Base-by-base conservation (phyloP, 2,329 filamentous ascomycete genomes). In the Xylaria sp. region DNA sequence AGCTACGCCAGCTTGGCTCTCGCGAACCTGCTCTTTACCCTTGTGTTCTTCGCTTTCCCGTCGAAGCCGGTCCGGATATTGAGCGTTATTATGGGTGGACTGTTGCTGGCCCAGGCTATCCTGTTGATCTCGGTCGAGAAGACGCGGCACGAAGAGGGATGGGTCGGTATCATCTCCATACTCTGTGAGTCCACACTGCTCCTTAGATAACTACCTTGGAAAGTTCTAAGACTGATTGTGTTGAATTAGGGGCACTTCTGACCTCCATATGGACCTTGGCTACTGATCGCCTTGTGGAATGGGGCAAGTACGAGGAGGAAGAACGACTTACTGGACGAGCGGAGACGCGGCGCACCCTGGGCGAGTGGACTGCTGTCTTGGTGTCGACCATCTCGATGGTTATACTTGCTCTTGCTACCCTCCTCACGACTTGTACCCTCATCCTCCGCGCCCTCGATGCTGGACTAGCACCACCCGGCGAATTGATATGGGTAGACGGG, bases 221-320 rank as follows among this genome's bases (percentile, higher is more conserved):
- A 20, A 11, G 3, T 29, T 16, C 42, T 16, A 13, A 39, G 11
- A 44, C 58, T 67, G 52, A 66, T 45, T 4, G 18, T 41, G 7
- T 20, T 24, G 40, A 13, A 37, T 20, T 29, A 74, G 72, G 90
- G 92, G 90, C 91, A 17, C 78, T 91, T 2, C 61, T 94, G 42
- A 90, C 96, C 69, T 83, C 88, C 34, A 71, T 89, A 2, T 97
- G 91, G 85, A 89, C 89, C 20, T 78, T 97, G 18, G 66, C 88
- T 7, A 90, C 88, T 7, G 93, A 96, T 67, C 82, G 88, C 44
- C 86, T 90, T 4, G 94, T 99, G 7, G 83, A 89, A 66, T 96
- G 91, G 89, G 94, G 93, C 52, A 97, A 97, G 73, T 80, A 80
- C 1, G 91, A 97, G 66, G 94, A 97, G 71, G 94, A 99, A 70